phyloP scores from a whole-genome alignment of 2,329 filamentous ascomycete species.

The Lasiodiplodia sp. region DNA sequence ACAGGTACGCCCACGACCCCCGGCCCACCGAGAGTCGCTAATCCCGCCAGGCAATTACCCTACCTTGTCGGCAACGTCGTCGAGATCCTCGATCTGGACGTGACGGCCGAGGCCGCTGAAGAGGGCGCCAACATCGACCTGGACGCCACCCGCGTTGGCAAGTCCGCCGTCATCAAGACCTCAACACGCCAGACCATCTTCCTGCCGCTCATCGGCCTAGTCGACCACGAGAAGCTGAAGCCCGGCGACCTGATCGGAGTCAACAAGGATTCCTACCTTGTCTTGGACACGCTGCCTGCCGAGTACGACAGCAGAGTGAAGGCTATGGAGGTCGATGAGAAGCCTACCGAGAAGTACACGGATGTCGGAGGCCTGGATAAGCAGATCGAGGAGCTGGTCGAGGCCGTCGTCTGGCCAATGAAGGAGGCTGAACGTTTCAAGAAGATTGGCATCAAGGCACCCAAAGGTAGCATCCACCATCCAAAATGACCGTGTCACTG shows the following conservation, averaged over 20 bases:
- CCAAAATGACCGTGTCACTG: conserved; percentile 29
- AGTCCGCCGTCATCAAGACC: conserved; percentile 99
- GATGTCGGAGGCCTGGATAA: conserved; percentile 98
- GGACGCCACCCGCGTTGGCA: conserved; percentile 94
- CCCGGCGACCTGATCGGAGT: conserved; percentile 96
- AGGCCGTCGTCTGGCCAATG: conserved; percentile 99
- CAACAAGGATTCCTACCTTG: conserved; percentile 98
- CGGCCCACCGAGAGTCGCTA: not conserved
- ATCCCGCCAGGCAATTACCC: conserved; percentile 78
- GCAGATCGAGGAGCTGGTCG: conserved; percentile 98
- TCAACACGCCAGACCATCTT: conserved; percentile 99
- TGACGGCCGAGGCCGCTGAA: conserved; percentile 92
- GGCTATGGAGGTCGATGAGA: conserved; percentile 99
- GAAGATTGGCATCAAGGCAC: conserved; percentile 99
- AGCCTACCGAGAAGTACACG: conserved; percentile 98
- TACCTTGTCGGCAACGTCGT: conserved; percentile 99
- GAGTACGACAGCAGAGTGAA: conserved; percentile 99
- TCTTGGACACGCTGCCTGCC: conserved; percentile 93
- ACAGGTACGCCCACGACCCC: conserved; percentile 70
- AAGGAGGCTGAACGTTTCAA: conserved; percentile 99
- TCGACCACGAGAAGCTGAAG: conserved; percentile 94
- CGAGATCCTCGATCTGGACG: conserved; percentile 94
- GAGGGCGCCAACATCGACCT: conserved; percentile 99
- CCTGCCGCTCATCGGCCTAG: conserved; percentile 92
- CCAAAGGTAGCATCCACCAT: conserved; percentile 76